Evolutionary conservation across 768 basidiomycete species (phyloP).

Genomic region (Fistulinella prunicolor): DNA sequence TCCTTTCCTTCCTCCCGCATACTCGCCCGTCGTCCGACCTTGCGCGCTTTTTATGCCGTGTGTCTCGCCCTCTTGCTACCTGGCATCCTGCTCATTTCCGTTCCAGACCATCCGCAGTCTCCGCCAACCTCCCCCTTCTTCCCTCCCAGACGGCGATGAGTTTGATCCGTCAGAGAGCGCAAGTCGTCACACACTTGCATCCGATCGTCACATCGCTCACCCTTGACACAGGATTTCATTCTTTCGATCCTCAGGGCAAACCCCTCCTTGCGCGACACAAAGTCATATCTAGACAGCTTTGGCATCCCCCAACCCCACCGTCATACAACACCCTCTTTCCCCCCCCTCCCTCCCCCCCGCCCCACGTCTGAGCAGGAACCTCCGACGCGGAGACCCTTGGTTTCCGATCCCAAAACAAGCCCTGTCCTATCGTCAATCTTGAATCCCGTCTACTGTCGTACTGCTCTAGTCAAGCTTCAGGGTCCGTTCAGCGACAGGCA

Average conservation of each 20-base stretch:
- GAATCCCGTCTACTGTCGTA: conserved; percentile 80
- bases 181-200: conserved; percentile 14
- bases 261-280: conserved; percentile 88
- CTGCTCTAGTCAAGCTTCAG: conserved; percentile 95
- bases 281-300: conserved; percentile 89
- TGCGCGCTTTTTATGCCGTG: conserved; percentile 60
- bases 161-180: conserved; percentile 48
- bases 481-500: conserved; percentile 93
- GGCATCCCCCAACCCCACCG: conserved; percentile 54
- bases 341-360: conserved; percentile 14
- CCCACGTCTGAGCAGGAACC: conserved; percentile 3
- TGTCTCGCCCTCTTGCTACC: conserved; percentile 15
- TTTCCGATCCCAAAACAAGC: conserved; percentile 38
- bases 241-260: conserved; percentile 90
- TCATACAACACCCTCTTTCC: conserved; percentile 22
- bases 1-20: conserved; percentile 26
- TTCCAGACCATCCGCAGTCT: conserved; percentile 31
- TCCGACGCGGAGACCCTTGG: conserved; percentile 28
- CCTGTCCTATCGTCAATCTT: conserved; percentile 71
- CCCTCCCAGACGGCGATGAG: conserved; percentile 21
- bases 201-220: conserved; percentile 11
- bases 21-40: conserved; percentile 17
- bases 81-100: conserved; percentile 20
- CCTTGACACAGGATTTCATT: conserved; percentile 78
- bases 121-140: conserved; percentile 14